Evolutionary conservation across 345 rosid genomes (phyloP).

Genomic region (Ceriops decandra): DNA sequence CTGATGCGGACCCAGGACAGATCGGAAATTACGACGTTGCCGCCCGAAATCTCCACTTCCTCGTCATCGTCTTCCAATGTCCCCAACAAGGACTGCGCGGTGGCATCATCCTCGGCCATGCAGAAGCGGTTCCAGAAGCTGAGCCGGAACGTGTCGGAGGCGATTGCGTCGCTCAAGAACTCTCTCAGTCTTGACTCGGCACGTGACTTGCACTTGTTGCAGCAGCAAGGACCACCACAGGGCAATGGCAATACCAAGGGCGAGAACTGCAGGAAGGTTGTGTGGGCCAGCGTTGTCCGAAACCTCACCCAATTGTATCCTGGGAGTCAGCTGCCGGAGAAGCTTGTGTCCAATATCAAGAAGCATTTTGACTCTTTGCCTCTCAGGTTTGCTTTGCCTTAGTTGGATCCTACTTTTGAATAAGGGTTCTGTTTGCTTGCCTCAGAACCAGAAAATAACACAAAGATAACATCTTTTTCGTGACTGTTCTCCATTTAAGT

Average conservation of each 20-base stretch:
- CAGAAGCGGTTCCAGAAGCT: slow-evolving; percentile 78
- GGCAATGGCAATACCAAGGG: slow-evolving; percentile 18
- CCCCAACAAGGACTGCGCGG: slow-evolving; percentile 5
- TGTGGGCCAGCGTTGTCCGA: slow-evolving; percentile 90
- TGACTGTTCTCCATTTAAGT: background rate
- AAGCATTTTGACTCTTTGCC: slow-evolving; percentile 97
- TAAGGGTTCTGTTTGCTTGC: slow-evolving; percentile 18
- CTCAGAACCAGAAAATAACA: slow-evolving; percentile 15
- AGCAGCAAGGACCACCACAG: background rate
- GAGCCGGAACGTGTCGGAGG: slow-evolving; percentile 81
- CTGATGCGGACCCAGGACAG: slow-evolving; percentile 78
- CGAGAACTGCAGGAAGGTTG: slow-evolving; percentile 61
- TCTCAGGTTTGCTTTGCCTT: slow-evolving; percentile 49
- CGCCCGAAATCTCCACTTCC: background rate
- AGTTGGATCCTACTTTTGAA: background rate
- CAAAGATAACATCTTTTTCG: background rate
- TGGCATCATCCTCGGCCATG: slow-evolving; percentile 45
- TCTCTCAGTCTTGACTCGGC: slow-evolving; percentile 72
- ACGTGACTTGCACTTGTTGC: slow-evolving; percentile 26
- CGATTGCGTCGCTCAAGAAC: slow-evolving; percentile 83
- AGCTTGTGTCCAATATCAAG: slow-evolving; percentile 82
- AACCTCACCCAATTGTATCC: slow-evolving; percentile 88
- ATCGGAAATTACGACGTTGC: slow-evolving; percentile 24
- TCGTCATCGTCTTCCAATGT: slow-evolving; percentile 5
- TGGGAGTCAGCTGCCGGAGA: slow-evolving; percentile 91